Base-by-base conservation (phyloP, 805 yeast genomes). In the Vanderwaltozyma tropicalis region DNA sequence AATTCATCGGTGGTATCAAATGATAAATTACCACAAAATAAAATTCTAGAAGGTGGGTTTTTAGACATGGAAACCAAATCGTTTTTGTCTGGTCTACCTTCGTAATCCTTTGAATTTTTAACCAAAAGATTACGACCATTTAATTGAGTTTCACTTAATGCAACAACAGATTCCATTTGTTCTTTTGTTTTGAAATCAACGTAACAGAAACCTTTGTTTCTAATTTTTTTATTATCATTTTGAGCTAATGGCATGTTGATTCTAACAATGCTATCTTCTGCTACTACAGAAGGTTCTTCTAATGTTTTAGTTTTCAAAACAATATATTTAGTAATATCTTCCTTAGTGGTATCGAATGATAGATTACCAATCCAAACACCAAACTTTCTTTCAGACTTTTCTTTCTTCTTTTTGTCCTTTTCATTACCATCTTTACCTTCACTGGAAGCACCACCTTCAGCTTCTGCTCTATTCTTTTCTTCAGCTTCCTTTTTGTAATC, bases 301-400 rank as follows among this genome's bases (percentile, higher is more conserved):
- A 52, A 55, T 1, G 55, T 63, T 13, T 63, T 52, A 0, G 89
- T 73, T 53, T 80, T 83, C 9, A 73, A 69, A 1, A 69, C 62
- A 7, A 92, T 60, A 46, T 81, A 86, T 38, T 77, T 68, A 12
- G 65, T 64, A 25, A 92, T 53, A 45, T 87, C 94, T 26, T 81
- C 89, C 48, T 72, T 76, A 0, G 78, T 69, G 5, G 96, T 85
- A 37, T 84, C 92, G 52, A 80, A 92, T 0, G 95, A 71, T 45
- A 92, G 62, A 57, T 92, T 92, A 31, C 98, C 98, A 33, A 92
- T 74, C 98, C 98, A 92, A 26, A 87, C 92, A 32, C 94, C 94
- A 50, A 63, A 73, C 38, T 70, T 74, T 4, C 79, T 70, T 36
- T 64, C 65, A 15, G 51, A 45, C 31, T 57, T 62, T 18, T 55